Percentiles rank a stretch among this genome's conserved stretches.
Evolutionary conservation across 495 filamentous ascomycete species (phyloP).

Genomic region (Hypoxylon perforatum): DNA sequence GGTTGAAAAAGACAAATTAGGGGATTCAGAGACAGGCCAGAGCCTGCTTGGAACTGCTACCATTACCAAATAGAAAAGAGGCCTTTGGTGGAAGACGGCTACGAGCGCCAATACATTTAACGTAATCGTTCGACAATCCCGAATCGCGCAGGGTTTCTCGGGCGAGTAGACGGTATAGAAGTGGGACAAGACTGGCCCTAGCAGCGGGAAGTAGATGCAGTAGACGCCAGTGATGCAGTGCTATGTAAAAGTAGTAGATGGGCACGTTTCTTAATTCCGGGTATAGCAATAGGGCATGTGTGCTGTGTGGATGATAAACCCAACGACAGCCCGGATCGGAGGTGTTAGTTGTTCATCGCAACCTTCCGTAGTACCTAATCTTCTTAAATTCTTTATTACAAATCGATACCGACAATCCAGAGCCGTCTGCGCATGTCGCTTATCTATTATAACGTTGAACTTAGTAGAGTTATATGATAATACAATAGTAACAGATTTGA

Average conservation of each 20-base stretch:
- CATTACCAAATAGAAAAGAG: constrained; percentile 65
- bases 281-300: constrained; percentile 15
- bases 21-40: constrained; percentile 34
- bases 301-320: too few species aligned
- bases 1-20: constrained; percentile 31
- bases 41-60: constrained; percentile 36
- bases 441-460: background rate
- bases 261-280: constrained; percentile 19
- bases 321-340: constrained; percentile 8
- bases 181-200: constrained; percentile 13
- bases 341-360: constrained; percentile 8
- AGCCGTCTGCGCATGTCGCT: background rate
- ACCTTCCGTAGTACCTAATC: background rate
- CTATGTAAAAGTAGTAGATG: too few species aligned
- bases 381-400: constrained; percentile 2
- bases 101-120: constrained; percentile 59
- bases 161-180: constrained; percentile 19
- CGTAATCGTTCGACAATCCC: constrained; percentile 61
- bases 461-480: background rate
- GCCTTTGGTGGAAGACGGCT: constrained; percentile 44
- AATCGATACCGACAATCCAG: background rate
- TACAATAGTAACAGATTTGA: background rate
- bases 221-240: too few species aligned
- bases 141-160: constrained; percentile 50
- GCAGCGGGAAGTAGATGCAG: constrained; percentile 3